These are phyloP conservation scores for Clitocybe nebularis DNA, from an alignment of 1,284 basidiomycete species.

Conservation along the genomic window DNA sequence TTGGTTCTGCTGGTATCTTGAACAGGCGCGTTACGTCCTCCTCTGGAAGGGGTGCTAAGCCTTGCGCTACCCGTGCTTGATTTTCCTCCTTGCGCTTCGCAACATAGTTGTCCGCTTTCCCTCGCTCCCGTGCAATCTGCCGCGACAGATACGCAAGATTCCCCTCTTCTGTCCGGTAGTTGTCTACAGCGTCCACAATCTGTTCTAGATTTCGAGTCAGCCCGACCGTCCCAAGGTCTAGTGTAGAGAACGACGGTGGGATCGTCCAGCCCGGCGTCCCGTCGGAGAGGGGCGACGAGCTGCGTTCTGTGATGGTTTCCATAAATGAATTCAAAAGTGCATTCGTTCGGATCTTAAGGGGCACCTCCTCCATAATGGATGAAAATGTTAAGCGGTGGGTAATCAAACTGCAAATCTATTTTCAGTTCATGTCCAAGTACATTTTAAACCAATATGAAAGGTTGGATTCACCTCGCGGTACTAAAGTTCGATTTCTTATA, in stretches of 20 bases:
- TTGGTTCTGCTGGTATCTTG: slow-evolving; percentile 89
- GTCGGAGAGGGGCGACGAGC: slow-evolving; percentile 30
- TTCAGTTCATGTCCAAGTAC: slow-evolving; percentile 16
- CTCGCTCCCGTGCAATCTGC: slow-evolving; percentile 88
- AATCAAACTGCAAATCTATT: slow-evolving; percentile 56
- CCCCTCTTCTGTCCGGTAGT: slow-evolving; percentile 86
- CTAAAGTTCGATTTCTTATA: slow-evolving; percentile 88
- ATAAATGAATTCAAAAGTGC: slow-evolving; percentile 86
- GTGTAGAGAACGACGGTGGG: slow-evolving; percentile 51
- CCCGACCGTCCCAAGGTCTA: slow-evolving; percentile 60
- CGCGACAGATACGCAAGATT: slow-evolving; percentile 91
- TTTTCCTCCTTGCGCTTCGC: slow-evolving; percentile 92
- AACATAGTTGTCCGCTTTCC: slow-evolving; percentile 77
- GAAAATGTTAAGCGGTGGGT: slow-evolving; percentile 87
- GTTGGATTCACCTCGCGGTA: slow-evolving; percentile 72
- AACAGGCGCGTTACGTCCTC: slow-evolving; percentile 82
- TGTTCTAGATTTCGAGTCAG: slow-evolving; percentile 73
- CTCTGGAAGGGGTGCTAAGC: slow-evolving; percentile 82
- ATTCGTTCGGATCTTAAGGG: slow-evolving; percentile 86
- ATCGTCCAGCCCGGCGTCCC: slow-evolving; percentile 38
- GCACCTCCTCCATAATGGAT: slow-evolving; percentile 87
- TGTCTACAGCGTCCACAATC: slow-evolving; percentile 82
- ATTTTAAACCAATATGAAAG: slow-evolving; percentile 8
- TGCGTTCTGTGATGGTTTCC: slow-evolving; percentile 55
- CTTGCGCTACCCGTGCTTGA: slow-evolving; percentile 75